Conservation (phyloP, 2,329 filamentous ascomycete genomes). For the Neofusicoccum cordaticola region DNA sequence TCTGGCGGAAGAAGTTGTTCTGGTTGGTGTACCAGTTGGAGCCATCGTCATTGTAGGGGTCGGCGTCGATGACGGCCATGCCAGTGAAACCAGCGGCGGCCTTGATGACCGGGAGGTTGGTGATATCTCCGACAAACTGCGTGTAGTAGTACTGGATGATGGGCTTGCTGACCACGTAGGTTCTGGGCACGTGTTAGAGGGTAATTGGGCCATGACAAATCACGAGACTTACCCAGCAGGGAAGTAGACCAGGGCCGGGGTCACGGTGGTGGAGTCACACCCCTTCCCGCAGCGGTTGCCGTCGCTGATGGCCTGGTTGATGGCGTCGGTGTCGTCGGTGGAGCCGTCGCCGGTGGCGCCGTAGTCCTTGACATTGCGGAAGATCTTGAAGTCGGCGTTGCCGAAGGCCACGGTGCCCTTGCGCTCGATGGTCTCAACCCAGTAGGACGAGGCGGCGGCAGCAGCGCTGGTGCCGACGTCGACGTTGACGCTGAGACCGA, state of each 20-base stretch:
- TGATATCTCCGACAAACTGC: slow-evolving; percentile 80
- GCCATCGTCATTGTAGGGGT: slow-evolving; percentile 71
- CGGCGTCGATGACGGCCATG: slow-evolving; percentile 84
- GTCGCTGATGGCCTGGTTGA: slow-evolving; percentile 78
- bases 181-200: slow-evolving; percentile 35
- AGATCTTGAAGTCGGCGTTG: slow-evolving; percentile 58
- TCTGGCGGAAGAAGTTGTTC: slow-evolving; percentile 56
- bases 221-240: slow-evolving; percentile 58
- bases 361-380: slow-evolving; percentile 49
- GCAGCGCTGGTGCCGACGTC: slow-evolving; percentile 18
- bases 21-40: slow-evolving; percentile 53
- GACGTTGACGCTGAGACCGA: slow-evolving; percentile 24
- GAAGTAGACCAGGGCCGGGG: slow-evolving; percentile 88
- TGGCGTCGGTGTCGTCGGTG: slow-evolving; percentile 83
- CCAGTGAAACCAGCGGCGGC: slow-evolving; percentile 62
- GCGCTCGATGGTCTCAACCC: slow-evolving; percentile 67
- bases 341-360: slow-evolving; percentile 56
- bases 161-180: slow-evolving; percentile 75
- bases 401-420: slow-evolving; percentile 68
- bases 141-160: slow-evolving; percentile 90
- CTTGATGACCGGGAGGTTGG: slow-evolving; percentile 71
- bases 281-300: slow-evolving; percentile 74
- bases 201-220: not conserved
- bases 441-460: slow-evolving; percentile 53
- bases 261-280: slow-evolving; percentile 81